Evolutionary conservation across 805 yeast species (phyloP).

Genomic region (Starmerella powellii): DNA sequence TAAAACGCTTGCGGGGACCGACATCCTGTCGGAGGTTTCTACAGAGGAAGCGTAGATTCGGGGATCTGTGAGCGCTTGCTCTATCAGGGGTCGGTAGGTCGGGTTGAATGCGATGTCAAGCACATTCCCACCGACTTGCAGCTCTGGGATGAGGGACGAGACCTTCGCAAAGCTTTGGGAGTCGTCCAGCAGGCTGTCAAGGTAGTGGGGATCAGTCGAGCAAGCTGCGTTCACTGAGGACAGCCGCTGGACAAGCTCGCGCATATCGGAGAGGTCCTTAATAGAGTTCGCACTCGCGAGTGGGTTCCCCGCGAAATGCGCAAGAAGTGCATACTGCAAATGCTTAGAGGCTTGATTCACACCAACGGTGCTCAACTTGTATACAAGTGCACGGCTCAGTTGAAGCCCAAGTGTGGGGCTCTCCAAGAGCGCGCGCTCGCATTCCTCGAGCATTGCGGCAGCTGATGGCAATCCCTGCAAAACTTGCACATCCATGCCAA

Average conservation of each 20-base stretch:
- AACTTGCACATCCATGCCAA: slow-evolving; percentile 18
- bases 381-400: slow-evolving; percentile 3
- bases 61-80: slow-evolving; percentile 35
- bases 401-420: slow-evolving; percentile 2
- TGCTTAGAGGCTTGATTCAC: slow-evolving; percentile 18
- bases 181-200: neutral
- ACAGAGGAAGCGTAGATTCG: slow-evolving; percentile 11
- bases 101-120: slow-evolving; percentile 36
- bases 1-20: slow-evolving; percentile 44
- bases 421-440: neutral
- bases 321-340: slow-evolving; percentile 27
- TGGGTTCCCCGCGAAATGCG: slow-evolving; percentile 32
- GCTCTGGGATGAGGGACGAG: slow-evolving; percentile 33
- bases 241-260: slow-evolving; percentile 23
- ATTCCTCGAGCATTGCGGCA: slow-evolving; percentile 10
- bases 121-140: slow-evolving; percentile 30
- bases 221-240: slow-evolving; percentile 28
- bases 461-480: slow-evolving; percentile 9
- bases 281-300: slow-evolving; percentile 21
- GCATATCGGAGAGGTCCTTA: slow-evolving; percentile 4
- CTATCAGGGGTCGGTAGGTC: slow-evolving; percentile 32
- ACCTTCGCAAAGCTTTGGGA: neutral
- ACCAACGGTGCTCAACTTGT: neutral
- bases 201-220: neutral
- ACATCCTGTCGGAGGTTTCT: slow-evolving; percentile 19